These are phyloP conservation scores for Alternaria rosae DNA, from an alignment of 2,329 filamentous ascomycete genomes.

Conservation along the genomic window DNA sequence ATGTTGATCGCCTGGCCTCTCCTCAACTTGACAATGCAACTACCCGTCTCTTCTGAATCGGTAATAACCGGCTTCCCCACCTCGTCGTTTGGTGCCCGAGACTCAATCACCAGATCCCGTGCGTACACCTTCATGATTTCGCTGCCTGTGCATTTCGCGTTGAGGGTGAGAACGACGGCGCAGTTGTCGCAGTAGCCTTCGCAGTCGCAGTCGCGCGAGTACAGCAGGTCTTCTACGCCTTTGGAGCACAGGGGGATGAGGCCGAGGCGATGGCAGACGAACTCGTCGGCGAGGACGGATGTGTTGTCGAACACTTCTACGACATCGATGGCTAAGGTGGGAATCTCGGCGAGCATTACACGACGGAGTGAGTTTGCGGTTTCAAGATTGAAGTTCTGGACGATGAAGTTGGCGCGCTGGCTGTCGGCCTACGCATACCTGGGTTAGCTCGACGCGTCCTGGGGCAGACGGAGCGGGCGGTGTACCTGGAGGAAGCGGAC, in stretches of 20 bases:
- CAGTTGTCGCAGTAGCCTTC: constrained; percentile 94
- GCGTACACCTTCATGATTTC: constrained; percentile 95
- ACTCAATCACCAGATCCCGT: constrained; percentile 79
- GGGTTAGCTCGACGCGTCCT: constrained; percentile 26
- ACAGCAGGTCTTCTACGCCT: constrained; percentile 80
- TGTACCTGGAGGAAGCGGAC: constrained; percentile 50
- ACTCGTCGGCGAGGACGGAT: constrained; percentile 95
- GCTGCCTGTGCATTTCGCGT: constrained; percentile 84
- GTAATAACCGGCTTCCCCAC: constrained; percentile 84
- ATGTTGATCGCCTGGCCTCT: constrained; percentile 90
- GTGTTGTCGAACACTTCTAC: constrained; percentile 94
- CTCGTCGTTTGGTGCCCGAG: constrained; percentile 72
- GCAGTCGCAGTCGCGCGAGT: constrained; percentile 95
- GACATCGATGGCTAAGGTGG: constrained; percentile 91
- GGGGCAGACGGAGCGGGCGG: constrained; percentile 26
- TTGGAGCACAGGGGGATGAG: constrained; percentile 87
- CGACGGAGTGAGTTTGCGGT: constrained; percentile 94
- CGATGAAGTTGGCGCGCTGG: constrained; percentile 87
- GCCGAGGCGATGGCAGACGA: constrained; percentile 90
- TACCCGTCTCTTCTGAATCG: constrained; percentile 81
- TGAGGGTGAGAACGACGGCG: constrained; percentile 81
- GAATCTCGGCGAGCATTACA: constrained; percentile 90
- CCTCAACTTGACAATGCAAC: constrained; percentile 88
- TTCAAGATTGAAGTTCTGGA: constrained; percentile 86
- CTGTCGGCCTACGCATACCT: constrained; percentile 69